A percentile compares a stretch with the other conserved stretches of the same genome.
These are phyloP conservation scores for Ilex paraguariensis DNA, from an alignment of 305 asterid species.

Conservation along the genomic window DNA sequence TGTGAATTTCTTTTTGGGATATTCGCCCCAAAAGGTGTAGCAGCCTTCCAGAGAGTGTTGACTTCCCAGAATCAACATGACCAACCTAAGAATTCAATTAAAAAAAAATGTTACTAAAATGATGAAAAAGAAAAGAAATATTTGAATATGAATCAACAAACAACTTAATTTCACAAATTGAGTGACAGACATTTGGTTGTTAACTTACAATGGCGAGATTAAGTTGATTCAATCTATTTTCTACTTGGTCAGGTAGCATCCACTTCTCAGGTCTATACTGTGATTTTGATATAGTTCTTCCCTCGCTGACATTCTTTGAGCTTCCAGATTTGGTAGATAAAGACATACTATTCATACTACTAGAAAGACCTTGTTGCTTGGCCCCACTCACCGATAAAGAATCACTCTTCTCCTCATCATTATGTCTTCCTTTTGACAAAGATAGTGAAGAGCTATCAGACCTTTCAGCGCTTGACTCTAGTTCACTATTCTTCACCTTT, in stretches of 20 bases:
- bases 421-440: conserved; percentile 29
- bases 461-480: conserved; percentile 32
- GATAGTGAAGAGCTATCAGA: conserved; percentile 37
- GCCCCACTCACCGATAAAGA: conserved; percentile 35
- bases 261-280: conserved; percentile 66
- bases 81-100: conserved; percentile 61
- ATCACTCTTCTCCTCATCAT: conserved; percentile 29
- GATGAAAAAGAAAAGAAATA: conserved; percentile 5
- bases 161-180: conserved; percentile 1
- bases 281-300: conserved; percentile 33
- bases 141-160: not conserved
- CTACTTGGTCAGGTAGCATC: conserved; percentile 56
- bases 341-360: conserved; percentile 31
- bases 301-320: conserved; percentile 30
- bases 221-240: conserved; percentile 62
- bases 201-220: conserved; percentile 90
- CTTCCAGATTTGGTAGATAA: conserved; percentile 46
- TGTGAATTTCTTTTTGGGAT: conserved; percentile 84
- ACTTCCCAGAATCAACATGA: conserved; percentile 99
- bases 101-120: not conserved
- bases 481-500: conserved; percentile 28
- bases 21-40: conserved; percentile 80
- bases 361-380: conserved; percentile 25
- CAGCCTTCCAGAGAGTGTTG: conserved; percentile 96
- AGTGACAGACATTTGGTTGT: conserved; percentile 7